Percentiles rank a stretch among this genome's conserved stretches.
These are phyloP conservation scores for Pascua sp. DNA, from an alignment of 1,284 basidiomycete genomes.

Conservation along the genomic window DNA sequence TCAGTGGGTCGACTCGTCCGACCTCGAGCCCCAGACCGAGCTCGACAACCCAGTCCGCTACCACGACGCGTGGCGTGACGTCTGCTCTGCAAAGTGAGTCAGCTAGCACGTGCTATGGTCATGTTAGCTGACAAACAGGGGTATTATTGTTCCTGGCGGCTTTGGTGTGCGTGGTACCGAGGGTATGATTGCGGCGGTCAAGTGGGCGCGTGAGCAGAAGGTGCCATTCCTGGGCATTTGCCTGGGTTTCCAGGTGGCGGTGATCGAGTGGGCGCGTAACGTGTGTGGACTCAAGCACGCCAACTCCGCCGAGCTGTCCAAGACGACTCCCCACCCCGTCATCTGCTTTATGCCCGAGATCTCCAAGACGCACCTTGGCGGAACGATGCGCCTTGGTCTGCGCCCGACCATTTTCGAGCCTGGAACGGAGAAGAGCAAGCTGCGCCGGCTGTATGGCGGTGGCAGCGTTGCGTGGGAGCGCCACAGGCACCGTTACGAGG, in stretches of 20 bases:
- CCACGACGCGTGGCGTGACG: slow-evolving; percentile 90
- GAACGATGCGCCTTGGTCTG: slow-evolving; percentile 95
- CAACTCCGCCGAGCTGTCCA: slow-evolving; percentile 80
- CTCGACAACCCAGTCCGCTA: slow-evolving; percentile 78
- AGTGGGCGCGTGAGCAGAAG: slow-evolving; percentile 92
- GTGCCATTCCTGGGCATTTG: slow-evolving; percentile 96
- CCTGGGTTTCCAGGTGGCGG: slow-evolving; percentile 95
- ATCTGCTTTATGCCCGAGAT: slow-evolving; percentile 99
- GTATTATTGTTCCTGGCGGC: slow-evolving; percentile 92
- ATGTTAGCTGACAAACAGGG: slow-evolving; percentile 53
- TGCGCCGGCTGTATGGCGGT: slow-evolving; percentile 81
- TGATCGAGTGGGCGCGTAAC: slow-evolving; percentile 90
- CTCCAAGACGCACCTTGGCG: slow-evolving; percentile 95
- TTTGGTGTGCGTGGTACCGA: slow-evolving; percentile 92
- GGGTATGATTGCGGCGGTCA: slow-evolving; percentile 95
- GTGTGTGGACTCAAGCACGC: slow-evolving; percentile 73
- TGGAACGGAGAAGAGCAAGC: slow-evolving; percentile 61
- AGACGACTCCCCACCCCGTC: slow-evolving; percentile 61
- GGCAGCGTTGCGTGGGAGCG: slow-evolving; percentile 87
- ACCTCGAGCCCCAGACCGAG: slow-evolving; percentile 79
- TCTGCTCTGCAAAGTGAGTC: slow-evolving; percentile 81
- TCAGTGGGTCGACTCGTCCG: slow-evolving; percentile 96
- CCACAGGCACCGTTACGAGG: slow-evolving; percentile 95
- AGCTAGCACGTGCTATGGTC: neutral
- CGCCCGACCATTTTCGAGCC: slow-evolving; percentile 86